Base-by-base conservation (phyloP, 2,329 filamentous ascomycete species). In the Aplosporella prunicola region DNA sequence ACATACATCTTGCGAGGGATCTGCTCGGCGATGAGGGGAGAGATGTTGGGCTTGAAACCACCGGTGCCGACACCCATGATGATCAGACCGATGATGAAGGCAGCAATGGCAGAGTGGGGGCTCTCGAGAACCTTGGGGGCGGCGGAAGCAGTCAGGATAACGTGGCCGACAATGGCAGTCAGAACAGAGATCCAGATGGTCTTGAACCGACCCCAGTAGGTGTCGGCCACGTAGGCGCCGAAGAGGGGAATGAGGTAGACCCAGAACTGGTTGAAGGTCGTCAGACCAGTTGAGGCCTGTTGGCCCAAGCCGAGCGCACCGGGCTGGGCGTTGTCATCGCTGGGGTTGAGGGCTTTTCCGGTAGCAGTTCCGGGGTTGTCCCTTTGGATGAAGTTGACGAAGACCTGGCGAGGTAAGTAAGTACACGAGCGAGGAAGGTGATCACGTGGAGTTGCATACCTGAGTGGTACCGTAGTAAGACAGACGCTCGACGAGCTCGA, bases 1-100 rank as follows among this genome's bases (percentile, higher is more conserved):
- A 64, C 51, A 16, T 63, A 17, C 34, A 61, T 75, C 56, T 68
- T 74, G 48, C 66, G 61, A 38, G 66, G 68, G 47, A 81, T 78
- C 60, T 83, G 79, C 45, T 82, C 78, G 35, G 76, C 77, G 26
- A 65, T 57, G 42, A 74, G 50, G 30, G 69, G 70, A 34, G 67
- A 63, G 29, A 73, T 69, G 56, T 81, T 82, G 47, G 74, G 72
- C 62, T 82, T 82, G 64, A 83, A 80, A 42, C 76, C 75, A 47
- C 78, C 78, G 2, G 77, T 80, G 35, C 78, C 78, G 9, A 81
- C 53, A 42, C 77, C 78, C 43, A 81, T 78, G 44, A 81, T 54
- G 47, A 82, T 63, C 44, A 78, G 66, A 8, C 74, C 62, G 10
- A 66, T 58, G 32, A 74, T 60, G 49, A 78, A 69, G n/a, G 69